Base-by-base conservation (phyloP, 139 green algal species). In the Desmodesmus armatus region DNA sequence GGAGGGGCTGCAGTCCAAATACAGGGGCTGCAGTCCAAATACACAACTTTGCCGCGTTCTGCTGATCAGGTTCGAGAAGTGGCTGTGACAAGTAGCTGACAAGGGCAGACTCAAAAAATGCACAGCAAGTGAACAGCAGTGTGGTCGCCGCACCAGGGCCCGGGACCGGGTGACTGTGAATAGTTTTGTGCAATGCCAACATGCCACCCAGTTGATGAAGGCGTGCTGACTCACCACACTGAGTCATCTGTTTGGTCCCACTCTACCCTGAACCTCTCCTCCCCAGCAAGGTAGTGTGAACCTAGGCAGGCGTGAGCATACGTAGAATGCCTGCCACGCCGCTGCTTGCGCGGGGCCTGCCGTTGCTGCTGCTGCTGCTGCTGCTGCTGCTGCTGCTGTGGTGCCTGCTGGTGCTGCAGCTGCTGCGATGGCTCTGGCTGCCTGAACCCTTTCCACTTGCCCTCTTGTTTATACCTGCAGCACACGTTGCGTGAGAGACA, bases 221-320 rank as follows among this genome's bases (percentile, higher is more conserved):
- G n/a, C n/a, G n/a, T n/a, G n/a, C n/a, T n/a, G n/a, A 3, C 91
- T 88, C 77, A 96, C 92, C 92, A 96, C 0, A 96, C 93, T 19
- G 80, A 90, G 70, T 94, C 89, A 73, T 86, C 80, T 21, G 19
- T 60, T 7, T 63, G 43, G 29, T 86, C 60, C 89, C 91, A 94
- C 62, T 96, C 92, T 31, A 96, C 69, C 5, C 79, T 58, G 72
- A 96, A 96, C 0, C 88, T 72, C 88, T 96, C 93, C 86, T 96
- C 93, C 2, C 93, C 93, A 1, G 90, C 87, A 13, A 95, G 85
- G 73, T 88, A 72, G 80, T 95, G 92, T 0, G 89, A 89, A 17
- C 86, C 35, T 47, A 94, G 41, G 63, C 90, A 94, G 35, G 83
- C 89, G 13, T 92, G 88, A 2, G 89, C 92, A 78, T 91, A 91